Conservation (phyloP, 1,139 yeast species). For the Pneumocystis jirovecii region DNA sequence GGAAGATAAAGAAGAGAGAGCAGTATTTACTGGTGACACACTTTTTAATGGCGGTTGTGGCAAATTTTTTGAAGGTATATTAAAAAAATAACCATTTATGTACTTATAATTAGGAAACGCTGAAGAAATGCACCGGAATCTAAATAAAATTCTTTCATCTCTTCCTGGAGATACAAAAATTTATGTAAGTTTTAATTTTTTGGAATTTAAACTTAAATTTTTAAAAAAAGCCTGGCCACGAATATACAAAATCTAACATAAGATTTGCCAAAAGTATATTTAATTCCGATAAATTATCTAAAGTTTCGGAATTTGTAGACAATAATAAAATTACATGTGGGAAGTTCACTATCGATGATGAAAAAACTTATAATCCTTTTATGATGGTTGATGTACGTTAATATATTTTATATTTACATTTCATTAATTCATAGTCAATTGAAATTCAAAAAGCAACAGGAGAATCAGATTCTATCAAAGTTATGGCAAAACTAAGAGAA, state of each 20-base stretch:
- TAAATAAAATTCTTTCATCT: slow-evolving; percentile 41
- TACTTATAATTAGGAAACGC: slow-evolving; percentile 29
- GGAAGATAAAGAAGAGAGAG: slow-evolving; percentile 47
- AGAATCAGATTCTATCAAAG: slow-evolving; percentile 32
- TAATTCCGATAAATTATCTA: slow-evolving; percentile 35
- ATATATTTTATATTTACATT: not conserved
- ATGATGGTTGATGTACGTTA: slow-evolving; percentile 39
- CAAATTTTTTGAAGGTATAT: slow-evolving; percentile 65
- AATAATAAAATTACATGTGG: slow-evolving; percentile 69
- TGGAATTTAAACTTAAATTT: not conserved
- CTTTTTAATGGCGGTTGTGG: slow-evolving; percentile 92
- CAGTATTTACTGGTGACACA: slow-evolving; percentile 91
- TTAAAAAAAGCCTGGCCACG: slow-evolving; percentile 72
- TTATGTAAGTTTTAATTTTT: slow-evolving; percentile 20
- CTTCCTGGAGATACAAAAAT: slow-evolving; percentile 60
- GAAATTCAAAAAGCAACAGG: slow-evolving; percentile 37
- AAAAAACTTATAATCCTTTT: slow-evolving; percentile 71
- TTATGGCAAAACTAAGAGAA: slow-evolving; percentile 54
- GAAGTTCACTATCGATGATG: slow-evolving; percentile 68
- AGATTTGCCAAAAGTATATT: slow-evolving; percentile 52
- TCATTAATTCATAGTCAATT: slow-evolving; percentile 29
- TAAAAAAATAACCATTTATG: slow-evolving; percentile 21
- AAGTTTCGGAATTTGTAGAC: slow-evolving; percentile 37
- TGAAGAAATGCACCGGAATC: slow-evolving; percentile 57
- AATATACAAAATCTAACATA: slow-evolving; percentile 73